Base-by-base conservation (phyloP, 176 grass and related monocot species). In the Carex scoparia region DNA sequence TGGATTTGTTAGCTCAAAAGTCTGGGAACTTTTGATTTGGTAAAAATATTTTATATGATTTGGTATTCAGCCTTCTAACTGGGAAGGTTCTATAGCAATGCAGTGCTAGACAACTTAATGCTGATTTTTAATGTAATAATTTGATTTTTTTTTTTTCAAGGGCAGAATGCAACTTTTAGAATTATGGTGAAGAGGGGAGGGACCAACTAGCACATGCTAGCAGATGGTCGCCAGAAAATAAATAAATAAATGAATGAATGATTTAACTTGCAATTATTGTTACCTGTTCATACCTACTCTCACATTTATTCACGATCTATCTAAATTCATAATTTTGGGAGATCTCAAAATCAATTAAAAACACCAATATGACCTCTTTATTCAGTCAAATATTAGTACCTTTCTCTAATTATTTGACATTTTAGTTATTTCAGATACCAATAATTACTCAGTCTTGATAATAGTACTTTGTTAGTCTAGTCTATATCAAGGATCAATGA, bases 1-100 rank as follows among this genome's bases (percentile, higher is more conserved):
- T 83, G 62, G 63, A 83, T 68, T 68, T 83, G 61, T 27, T 67
- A 68, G 27, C 62, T 83, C 23, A 18, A 83, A 83, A 83, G 80
- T 15, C 10, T 63, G 15, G 55, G 57, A 81, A 33, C 38, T 81
- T 81, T 64, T 81, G 10, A 81, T 13, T 81, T 64, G 37, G 19
- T 51, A 10, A 31, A 67, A 55, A 68, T 83, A 54, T 68, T 35
- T 68, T 6, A 55, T 83, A 56, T 37, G 61, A 30, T 83, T 65
- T 31, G 42, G 46, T 67, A 83, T 54, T 15, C 53, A 27, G 62
- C 15, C 33, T 40, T 81, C 32, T 80, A 60, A 60, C 15, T 54
- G 48, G 12, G 76, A 79, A 79, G 6, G 54, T 79, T 51, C 18
- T 49, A n/a, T 42, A 74, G 70, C 19, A 56, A 28, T 57, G 12